Base-by-base conservation (phyloP, 2,329 filamentous ascomycete genomes). In the Coniochaeta sp. region DNA sequence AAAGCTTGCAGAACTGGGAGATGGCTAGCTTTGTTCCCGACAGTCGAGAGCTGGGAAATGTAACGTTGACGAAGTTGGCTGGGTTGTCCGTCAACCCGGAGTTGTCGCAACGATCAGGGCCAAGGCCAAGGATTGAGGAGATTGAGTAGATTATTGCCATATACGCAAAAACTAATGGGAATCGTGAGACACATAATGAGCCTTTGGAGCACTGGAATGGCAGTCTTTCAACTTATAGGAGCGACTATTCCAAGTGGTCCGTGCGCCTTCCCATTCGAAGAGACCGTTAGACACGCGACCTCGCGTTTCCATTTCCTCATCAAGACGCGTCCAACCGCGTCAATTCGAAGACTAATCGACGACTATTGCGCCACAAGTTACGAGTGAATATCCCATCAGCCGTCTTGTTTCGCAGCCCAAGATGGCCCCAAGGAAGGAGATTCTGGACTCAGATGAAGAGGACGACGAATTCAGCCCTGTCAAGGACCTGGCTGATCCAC, bases 1-100 rank as follows among this genome's bases (percentile, higher is more conserved):
- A 90, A 69, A 87, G 83, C 56, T 68, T 91, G 62, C 81, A 86
- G 65, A 83, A 80, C 61, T 87, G 84, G 82, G 78, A 80, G 61
- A 72, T 87, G 70, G 56, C 57, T 58, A 63, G 61, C 64, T 64
- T 74, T 47, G 64, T 68, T 52, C 66, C 75, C n/a, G 66, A 65
- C 58, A 65, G 36, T 60, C 70, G 26, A 57, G 68, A 70, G 16
- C 28, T 34, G 30, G 10, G 55, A 26, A 60, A 57, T 10, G 59
- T 50, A 12, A 65, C 64, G 1, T 57, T 72, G 30, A 61, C 64
- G 6, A 69, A 70, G 22, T 65, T 84, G 65, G 75, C 74, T 52
- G 81, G 81, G 0, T 67, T 83, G 61, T 70, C 67, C 34, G 68
- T 81, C 30, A 70, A 72, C 60, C 75, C 73, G 50, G 65, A 59